Evolutionary conservation across 2,329 filamentous ascomycete genomes (phyloP).

Genomic region (Claviceps arundinis): DNA sequence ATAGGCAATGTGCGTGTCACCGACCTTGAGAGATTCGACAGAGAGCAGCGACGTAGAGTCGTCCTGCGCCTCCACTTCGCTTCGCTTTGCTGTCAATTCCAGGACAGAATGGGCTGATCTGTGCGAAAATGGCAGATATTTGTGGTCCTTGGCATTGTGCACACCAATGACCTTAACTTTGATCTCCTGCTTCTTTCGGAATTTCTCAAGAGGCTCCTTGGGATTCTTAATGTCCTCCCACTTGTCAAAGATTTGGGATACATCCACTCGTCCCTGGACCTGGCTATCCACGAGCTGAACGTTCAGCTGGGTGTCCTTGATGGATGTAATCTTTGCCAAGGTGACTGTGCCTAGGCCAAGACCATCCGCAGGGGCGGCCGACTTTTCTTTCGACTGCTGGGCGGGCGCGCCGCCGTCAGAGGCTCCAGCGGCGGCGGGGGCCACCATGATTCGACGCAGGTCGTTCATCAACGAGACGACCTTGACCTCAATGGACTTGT

Average conservation of each 20-base stretch:
- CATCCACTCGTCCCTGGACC: conserved; percentile 81
- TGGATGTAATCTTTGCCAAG: conserved; percentile 65
- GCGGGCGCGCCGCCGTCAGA: conserved; percentile 32
- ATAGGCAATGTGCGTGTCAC: conserved; percentile 64
- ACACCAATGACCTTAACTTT: conserved; percentile 70
- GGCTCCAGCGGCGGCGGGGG: conserved; percentile 33
- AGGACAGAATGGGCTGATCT: conserved; percentile 69
- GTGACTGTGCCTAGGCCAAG: conserved; percentile 59
- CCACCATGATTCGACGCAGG: conserved; percentile 52
- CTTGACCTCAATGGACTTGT: conserved; percentile 61
- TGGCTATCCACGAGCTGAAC: conserved; percentile 62
- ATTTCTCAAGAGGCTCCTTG: conserved; percentile 63
- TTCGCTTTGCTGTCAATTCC: conserved; percentile 73
- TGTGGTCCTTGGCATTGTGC: conserved; percentile 80
- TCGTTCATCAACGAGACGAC: conserved; percentile 60
- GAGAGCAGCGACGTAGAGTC: conserved; percentile 37
- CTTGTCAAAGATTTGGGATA: conserved; percentile 77
- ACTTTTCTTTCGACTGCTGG: conserved; percentile 19
- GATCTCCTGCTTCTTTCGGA: conserved; percentile 57
- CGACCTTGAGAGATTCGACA: conserved; percentile 59
- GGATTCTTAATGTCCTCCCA: conserved; percentile 79
- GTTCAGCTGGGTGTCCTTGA: conserved; percentile 88
- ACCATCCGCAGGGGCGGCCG: conserved; percentile 45
- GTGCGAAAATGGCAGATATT: conserved; percentile 84
- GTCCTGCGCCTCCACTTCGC: conserved; percentile 38